Evolutionary conservation across 495 filamentous ascomycete species (phyloP), one percentile per base, ranked within the genome.

Genomic region (Xylaria cubensis): DNA sequence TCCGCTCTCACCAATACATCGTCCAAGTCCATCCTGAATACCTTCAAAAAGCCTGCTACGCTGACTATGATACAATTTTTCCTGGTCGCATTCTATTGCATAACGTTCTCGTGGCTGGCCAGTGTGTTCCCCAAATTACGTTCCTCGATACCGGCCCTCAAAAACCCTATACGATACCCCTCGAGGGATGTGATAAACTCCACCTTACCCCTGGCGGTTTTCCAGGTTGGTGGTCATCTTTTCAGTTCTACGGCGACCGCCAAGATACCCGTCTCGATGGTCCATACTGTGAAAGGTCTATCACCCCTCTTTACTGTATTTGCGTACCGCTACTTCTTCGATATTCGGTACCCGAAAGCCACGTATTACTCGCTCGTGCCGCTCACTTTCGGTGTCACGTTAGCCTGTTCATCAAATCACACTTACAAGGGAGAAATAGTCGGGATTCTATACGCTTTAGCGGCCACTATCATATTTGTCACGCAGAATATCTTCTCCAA

Each of bases 401-500:
- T 99, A 71, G 96, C 96, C 17, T 99, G 96, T 76, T 97, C 94
- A 24, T 93, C 94, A 15, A 92, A 94, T 70, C 83, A 82, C 66
- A 74, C 76, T 1, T 92, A 97, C 71, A 91, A 88, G 26, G 96
- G 93, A 24, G 93, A 98, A 77, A 88, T 97, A 74, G 87, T 95
- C 50, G 96, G 96, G 13, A 92, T 99, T 29, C 73, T 94, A 17
- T 95, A 92, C 76, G 97, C 96, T 36, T 90, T 98, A 44, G 84
- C 92, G 21, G 94, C 92, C 36, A 93, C 97, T 46, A 82, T 98
- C 44, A 93, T 99, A 73, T 99, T 99, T 79, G 96, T 99, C 19
- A 97, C 94, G 0, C 96, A 99, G 78, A 99, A 99, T 78, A 99
- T 99, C 69, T 97, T 97, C 75, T 98, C 95, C 19, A 99, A 99